Conservation (phyloP, 148 eudicot genomes). For the Rhododendron kiyosumense region DNA sequence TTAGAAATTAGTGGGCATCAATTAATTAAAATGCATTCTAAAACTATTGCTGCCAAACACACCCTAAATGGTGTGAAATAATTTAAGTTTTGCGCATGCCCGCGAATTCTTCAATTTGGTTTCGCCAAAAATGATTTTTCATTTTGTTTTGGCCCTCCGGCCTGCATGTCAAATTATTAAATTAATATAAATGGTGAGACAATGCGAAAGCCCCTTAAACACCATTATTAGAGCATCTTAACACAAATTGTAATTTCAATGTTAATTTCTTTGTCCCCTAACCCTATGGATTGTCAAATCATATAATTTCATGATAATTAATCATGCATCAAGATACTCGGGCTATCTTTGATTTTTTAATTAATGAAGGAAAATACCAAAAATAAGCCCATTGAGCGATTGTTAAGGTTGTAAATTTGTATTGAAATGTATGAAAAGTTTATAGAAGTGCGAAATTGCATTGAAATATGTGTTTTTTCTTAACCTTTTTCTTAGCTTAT, state of each 20-base stretch:
- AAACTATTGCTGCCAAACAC: not conserved
- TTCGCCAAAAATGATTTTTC: no score
- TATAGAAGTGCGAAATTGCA: no score
- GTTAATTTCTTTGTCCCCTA: not conserved
- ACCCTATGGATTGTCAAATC: not conserved
- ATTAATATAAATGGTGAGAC: not conserved
- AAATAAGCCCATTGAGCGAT: not conserved
- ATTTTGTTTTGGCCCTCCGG: not conserved
- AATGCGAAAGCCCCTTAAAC: not conserved
- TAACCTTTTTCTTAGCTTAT: no score
- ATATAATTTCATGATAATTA: not conserved
- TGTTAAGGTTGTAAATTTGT: no score
- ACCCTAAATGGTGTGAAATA: not conserved
- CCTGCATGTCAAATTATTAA: not conserved
- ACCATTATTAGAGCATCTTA: not conserved
- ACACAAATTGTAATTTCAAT: not conserved
- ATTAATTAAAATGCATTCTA: not conserved
- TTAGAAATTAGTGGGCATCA: not conserved
- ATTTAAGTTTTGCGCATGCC: not conserved
- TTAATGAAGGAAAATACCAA: no score
- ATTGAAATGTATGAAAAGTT: no score
- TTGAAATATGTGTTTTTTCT: no score
- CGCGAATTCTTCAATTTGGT: not conserved
- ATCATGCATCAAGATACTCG: not conserved
- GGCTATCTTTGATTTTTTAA: not conserved